Conservation (phyloP, 1,284 basidiomycete species). For the Rhodofomes roseus region DNA sequence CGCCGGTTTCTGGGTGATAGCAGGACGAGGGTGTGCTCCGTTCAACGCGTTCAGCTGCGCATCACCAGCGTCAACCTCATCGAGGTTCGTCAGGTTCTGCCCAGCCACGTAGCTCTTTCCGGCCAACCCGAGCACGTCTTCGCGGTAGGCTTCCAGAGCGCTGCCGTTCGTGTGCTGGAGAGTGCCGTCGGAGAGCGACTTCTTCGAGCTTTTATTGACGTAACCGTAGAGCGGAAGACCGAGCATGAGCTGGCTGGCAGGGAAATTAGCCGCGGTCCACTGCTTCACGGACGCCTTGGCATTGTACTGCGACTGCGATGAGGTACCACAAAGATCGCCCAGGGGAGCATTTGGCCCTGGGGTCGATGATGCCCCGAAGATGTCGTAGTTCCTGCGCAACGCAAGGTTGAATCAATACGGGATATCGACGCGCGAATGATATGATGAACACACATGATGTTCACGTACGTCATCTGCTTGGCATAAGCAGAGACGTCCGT, state of each 20-base stretch:
- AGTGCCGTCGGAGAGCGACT: conserved; percentile 29
- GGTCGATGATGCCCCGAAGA: conserved; percentile 56
- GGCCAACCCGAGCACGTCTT: neutral
- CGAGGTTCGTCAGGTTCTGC: conserved; percentile 2
- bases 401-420: neutral
- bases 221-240: conserved; percentile 71
- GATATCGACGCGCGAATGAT: neutral
- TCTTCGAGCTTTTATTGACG: conserved; percentile 41
- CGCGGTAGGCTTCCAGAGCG: neutral
- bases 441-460: conserved; percentile 49
- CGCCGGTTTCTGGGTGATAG: neutral
- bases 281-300: conserved; percentile 59
- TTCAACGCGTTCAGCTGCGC: conserved; percentile 30
- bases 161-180: neutral
- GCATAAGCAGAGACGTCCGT: conserved; percentile 70
- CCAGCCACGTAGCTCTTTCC: conserved; percentile 16
- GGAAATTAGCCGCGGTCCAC: conserved; percentile 73
- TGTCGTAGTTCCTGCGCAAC: conserved; percentile 64
- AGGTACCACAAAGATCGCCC: conserved; percentile 61
- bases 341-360: conserved; percentile 82
- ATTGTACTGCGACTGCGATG: conserved; percentile 63
- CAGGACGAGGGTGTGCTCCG: conserved; percentile 28
- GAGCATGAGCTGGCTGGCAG: conserved; percentile 66
- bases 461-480: conserved; percentile 62
- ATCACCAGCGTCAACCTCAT: conserved; percentile 3